Evolutionary conservation across 1,284 basidiomycete species (phyloP).

Genomic region (Takashimella koratensis): DNA sequence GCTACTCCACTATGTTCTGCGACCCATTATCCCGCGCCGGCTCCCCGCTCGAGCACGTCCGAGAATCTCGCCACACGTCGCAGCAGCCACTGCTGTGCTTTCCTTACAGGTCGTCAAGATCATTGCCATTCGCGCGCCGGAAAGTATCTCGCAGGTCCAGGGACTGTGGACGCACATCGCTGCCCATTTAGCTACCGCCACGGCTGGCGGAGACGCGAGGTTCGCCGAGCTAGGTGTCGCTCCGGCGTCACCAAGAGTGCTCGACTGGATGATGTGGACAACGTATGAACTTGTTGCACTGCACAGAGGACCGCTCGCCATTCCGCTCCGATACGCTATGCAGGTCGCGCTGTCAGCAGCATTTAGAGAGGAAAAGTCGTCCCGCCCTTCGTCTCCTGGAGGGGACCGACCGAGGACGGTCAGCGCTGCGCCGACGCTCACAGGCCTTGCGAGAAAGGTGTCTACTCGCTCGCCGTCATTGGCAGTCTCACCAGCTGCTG

Average conservation of each 20-base stretch:
- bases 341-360: slow-evolving; percentile 38
- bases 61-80: neutral
- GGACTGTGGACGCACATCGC: slow-evolving; percentile 40
- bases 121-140: slow-evolving; percentile 59
- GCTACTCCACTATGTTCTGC: slow-evolving; percentile 59
- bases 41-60: slow-evolving; percentile 44
- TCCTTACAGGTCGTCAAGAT: slow-evolving; percentile 67
- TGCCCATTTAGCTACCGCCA: slow-evolving; percentile 10
- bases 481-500: neutral
- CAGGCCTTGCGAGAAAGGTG: slow-evolving; percentile 14
- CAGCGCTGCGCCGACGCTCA: slow-evolving; percentile 10
- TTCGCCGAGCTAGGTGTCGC: slow-evolving; percentile 13
- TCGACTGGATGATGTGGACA: slow-evolving; percentile 74
- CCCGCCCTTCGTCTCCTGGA: slow-evolving; percentile 13
- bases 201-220: slow-evolving; percentile 22
- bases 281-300: slow-evolving; percentile 64
- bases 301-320: slow-evolving; percentile 60
- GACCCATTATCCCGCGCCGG: slow-evolving; percentile 29
- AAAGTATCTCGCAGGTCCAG: slow-evolving; percentile 25
- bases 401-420: slow-evolving; percentile 5
- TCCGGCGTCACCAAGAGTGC: slow-evolving; percentile 16
- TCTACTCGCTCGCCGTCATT: slow-evolving; percentile 16
- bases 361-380: slow-evolving; percentile 8
- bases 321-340: slow-evolving; percentile 62
- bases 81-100: slow-evolving; percentile 45